These are phyloP conservation scores for Sechiopsis laciniata DNA, from an alignment of 306 rosid species.

Conservation along the genomic window DNA sequence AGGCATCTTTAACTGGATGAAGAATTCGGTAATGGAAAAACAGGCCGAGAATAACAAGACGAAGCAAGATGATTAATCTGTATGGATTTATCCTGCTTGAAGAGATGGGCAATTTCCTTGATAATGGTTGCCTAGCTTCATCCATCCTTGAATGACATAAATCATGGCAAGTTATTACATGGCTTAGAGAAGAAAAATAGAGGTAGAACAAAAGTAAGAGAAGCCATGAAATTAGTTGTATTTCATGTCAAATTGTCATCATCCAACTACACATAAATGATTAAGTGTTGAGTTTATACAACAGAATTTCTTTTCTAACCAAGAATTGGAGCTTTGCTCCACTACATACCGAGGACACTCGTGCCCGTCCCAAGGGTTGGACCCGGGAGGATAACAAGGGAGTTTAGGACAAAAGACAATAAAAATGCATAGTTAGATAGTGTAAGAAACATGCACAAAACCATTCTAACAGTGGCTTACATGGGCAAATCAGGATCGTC, in stretches of 20 bases:
- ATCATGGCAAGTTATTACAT: conserved; percentile 1
- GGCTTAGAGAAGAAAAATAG: not conserved
- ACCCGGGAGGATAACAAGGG: no score
- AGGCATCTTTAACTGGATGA: conserved; percentile 86
- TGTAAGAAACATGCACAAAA: not conserved
- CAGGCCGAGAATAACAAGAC: conserved; percentile 65
- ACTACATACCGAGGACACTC: no score
- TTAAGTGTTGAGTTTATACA: not conserved
- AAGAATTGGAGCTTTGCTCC: no score
- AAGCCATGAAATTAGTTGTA: not conserved
- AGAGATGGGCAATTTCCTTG: conserved; percentile 68
- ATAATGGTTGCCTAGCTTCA: conserved; percentile 90
- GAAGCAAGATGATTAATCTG: conserved; percentile 70
- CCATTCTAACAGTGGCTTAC: conserved; percentile 35
- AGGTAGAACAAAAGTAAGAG: not conserved
- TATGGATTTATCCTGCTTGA: conserved; percentile 97
- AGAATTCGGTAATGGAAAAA: conserved; percentile 88
- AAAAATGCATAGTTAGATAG: not conserved
- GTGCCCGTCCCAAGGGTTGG: no score
- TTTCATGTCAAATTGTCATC: not conserved
- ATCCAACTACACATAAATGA: not conserved
- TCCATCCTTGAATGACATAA: conserved; percentile 61
- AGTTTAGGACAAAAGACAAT: not conserved
- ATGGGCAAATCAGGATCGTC: conserved; percentile 79
- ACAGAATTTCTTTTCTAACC: no score